Evolutionary conservation across 2,329 filamentous ascomycete species (phyloP), one percentile per base, ranked within the genome.

Genomic region (Aureobasidium sp.): DNA sequence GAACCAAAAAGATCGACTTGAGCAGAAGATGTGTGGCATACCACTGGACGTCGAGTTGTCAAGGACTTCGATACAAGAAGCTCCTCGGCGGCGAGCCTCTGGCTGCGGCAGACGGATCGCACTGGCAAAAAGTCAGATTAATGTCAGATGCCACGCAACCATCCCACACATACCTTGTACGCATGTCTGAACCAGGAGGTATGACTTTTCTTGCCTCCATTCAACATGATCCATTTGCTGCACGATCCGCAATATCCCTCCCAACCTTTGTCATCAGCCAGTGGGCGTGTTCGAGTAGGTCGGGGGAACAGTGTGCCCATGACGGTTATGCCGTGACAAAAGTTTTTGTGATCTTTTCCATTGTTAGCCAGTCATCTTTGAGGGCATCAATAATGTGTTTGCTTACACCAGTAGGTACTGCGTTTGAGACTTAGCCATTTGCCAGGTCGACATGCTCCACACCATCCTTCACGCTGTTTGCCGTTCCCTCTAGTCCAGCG

Each of bases 151-250:
- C 5, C 8, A 2, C 3, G 16, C 8, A 10, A 11, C 6, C 27
- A 3, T 25, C 11, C n/a, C 6, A n/a, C 25, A 7, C 35, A 16
- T 53, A 53, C 51, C 41, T 53, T 53, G 41, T 53, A 53, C 14
- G 40, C 51, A 21, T 53, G 51, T 47, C 51, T 45, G 40, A 45
- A 53, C 51, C 51, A 53, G 32, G 51, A 53, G 14, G 51, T 53
- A n/a, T 53, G 39, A 17, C 30, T 53, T 10, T 44, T 47, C 29
- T 44, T 44, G 10, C 39, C 30, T 24, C 40, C 39, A n/a, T 44
- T 38, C 34, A 53, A 30, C 6, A 40, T 12, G 14, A 53, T 53
- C 51, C 51, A 53, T 19, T 24, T 53, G 17, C 17, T 37, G 19
- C 51, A 53, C 2, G 51, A 30, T 17, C 17, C 25, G 32, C 51